Base-by-base conservation (phyloP, 75 land plant genomes). In the Picea sitchensis region DNA sequence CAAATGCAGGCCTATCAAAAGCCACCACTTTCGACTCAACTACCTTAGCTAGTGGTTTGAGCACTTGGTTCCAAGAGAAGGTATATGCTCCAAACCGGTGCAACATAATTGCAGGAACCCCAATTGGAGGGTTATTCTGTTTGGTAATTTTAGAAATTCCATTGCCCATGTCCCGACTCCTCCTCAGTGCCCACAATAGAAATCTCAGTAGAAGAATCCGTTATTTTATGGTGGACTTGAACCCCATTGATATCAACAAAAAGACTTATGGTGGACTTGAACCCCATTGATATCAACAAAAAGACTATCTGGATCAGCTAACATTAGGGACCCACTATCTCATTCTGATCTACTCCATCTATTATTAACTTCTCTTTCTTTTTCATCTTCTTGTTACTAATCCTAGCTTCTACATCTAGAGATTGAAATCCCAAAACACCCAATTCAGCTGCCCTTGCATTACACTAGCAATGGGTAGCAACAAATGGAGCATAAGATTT, bases 301-400 rank as follows among this genome's bases (percentile, higher is more conserved):
- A 44, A 85, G 91, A 77, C 99, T 94, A 80, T 94, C 94, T 1
- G 90, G 91, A 79, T 96, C 99, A 73, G 95, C 94, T 36, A 96
- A 81, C 15, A 71, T 36, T 71, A 71, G 0, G 95, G 95, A 21
- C 94, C 96, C 68, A 92, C 61, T 15, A 92, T 81, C 77, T 92
- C 91, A 3, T 87, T 90, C 78, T 96, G 98, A 67, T 96, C 96
- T 31, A 94, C 80, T n/a, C 94, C 96, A 59, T 4, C 44, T 41
- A 41, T 41, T 41, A 41, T 41, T 41, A 41, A 2, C 44, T 41
- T 41, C 4, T 41, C 4, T 41, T 41, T 41, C 44, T 41, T 41
- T 41, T 41, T 41, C 79, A 41, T 64, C 76, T 75, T 31, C 58
- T 84, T 67, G 65, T 57, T 61, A 41, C 62, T 79, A 38, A 36